Evolutionary conservation across 331 rosid genomes (phyloP).

Genomic region (Erythrophleum ivorense): DNA sequence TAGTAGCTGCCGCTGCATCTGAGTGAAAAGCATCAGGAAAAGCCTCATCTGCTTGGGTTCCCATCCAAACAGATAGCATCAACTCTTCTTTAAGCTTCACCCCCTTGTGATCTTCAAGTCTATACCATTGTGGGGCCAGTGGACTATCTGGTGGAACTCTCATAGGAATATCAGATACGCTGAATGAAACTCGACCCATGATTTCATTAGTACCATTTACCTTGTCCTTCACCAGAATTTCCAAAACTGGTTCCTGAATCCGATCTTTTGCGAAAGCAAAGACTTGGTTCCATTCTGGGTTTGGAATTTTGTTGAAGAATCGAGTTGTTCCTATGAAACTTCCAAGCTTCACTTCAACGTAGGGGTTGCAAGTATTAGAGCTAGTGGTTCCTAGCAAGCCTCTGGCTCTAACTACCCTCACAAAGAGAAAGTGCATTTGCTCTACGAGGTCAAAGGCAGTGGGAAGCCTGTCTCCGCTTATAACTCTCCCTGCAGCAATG

Average conservation of each 20-base stretch:
- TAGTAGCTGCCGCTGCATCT: constrained; percentile 35
- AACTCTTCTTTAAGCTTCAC: constrained; percentile 45
- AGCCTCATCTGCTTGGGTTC: constrained; percentile 51
- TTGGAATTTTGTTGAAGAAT: background rate
- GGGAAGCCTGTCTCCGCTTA: constrained; percentile 46
- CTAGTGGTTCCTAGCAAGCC: constrained; percentile 14
- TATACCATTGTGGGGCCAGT: constrained; percentile 47
- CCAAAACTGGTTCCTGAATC: constrained; percentile 44
- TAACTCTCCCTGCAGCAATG: constrained; percentile 47
- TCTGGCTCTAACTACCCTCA: constrained; percentile 49
- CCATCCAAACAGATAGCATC: constrained; percentile 60
- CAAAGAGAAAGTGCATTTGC: constrained; percentile 53
- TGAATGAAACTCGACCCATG: constrained; percentile 40
- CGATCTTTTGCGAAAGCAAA: constrained; percentile 45
- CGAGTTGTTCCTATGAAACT: constrained; percentile 45
- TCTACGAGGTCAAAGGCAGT: constrained; percentile 53
- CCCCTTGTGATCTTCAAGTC: constrained; percentile 45
- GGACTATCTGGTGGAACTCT: constrained; percentile 58
- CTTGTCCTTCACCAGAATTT: constrained; percentile 45
- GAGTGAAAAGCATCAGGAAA: constrained; percentile 48
- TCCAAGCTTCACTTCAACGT: constrained; percentile 52
- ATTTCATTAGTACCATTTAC: background rate
- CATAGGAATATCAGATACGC: constrained; percentile 44
- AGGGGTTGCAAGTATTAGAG: constrained; percentile 33
- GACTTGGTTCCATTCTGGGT: constrained; percentile 55